Evolutionary conservation across 306 rosid species (phyloP).

Genomic region (Styphnolobium japonicum): DNA sequence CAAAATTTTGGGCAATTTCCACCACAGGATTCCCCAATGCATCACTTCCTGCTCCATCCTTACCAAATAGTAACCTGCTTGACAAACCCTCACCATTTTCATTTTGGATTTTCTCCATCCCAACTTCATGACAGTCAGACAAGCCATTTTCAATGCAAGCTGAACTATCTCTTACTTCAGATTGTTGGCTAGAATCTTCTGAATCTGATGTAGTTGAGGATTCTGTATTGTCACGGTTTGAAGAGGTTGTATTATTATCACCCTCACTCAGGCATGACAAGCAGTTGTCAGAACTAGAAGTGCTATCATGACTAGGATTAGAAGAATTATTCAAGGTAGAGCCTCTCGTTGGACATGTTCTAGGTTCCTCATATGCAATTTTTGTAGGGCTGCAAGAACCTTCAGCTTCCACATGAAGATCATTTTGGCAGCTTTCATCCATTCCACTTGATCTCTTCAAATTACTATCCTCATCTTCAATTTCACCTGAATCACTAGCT

Average conservation of each 20-base stretch:
- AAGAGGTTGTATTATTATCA: constrained; percentile 69
- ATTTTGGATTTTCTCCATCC: constrained; percentile 37
- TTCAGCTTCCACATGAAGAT: constrained; percentile 36
- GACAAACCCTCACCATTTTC: constrained; percentile 37
- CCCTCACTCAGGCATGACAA: constrained; percentile 90
- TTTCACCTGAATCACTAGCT: constrained; percentile 37
- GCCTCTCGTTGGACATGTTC: constrained; percentile 22
- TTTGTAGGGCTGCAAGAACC: constrained; percentile 44
- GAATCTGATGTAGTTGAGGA: constrained; percentile 93
- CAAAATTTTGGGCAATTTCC: constrained; percentile 41
- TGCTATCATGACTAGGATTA: constrained; percentile 43
- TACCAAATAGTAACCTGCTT: constrained; percentile 29
- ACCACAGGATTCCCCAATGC: constrained; percentile 34
- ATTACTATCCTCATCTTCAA: constrained; percentile 43
- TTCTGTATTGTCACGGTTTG: constrained; percentile 75
- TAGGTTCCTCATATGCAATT: constrained; percentile 46
- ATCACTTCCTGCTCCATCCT: constrained; percentile 42
- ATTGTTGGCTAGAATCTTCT: constrained; percentile 79
- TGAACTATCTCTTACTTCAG: constrained; percentile 62
- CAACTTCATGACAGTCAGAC: constrained; percentile 49
- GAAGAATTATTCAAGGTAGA: constrained; percentile 37
- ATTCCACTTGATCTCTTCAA: constrained; percentile 49
- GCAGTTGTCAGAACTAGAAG: constrained; percentile 68
- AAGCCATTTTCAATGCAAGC: constrained; percentile 46
- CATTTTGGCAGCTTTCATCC: constrained; percentile 46